Evolutionary conservation across 2,329 filamentous ascomycete genomes (phyloP).

Genomic region (Bertia moriformis): DNA sequence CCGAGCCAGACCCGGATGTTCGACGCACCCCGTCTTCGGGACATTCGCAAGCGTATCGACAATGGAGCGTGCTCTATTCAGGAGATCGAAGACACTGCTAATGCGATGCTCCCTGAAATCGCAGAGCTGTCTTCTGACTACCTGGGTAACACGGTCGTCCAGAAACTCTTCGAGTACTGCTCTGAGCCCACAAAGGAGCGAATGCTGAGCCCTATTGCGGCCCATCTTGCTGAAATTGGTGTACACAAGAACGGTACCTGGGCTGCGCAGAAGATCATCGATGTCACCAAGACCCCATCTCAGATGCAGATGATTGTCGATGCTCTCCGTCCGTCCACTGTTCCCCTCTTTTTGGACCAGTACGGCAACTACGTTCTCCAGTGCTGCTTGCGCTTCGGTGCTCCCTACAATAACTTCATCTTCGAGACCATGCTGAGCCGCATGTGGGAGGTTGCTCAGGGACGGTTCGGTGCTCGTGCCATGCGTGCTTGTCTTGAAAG

Average conservation of each 20-base stretch:
- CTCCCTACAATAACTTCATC: slow-evolving; percentile 87
- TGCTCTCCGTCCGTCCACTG: slow-evolving; percentile 68
- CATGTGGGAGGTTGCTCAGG: slow-evolving; percentile 87
- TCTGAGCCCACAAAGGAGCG: slow-evolving; percentile 78
- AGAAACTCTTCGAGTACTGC: slow-evolving; percentile 95
- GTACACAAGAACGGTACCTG: slow-evolving; percentile 99
- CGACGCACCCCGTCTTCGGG: slow-evolving; percentile 83
- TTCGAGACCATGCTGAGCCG: slow-evolving; percentile 92
- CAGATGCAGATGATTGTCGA: slow-evolving; percentile 80
- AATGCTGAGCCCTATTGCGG: slow-evolving; percentile 77
- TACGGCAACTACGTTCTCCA: slow-evolving; percentile 98
- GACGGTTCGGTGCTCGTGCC: slow-evolving; percentile 82
- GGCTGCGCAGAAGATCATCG: slow-evolving; percentile 98
- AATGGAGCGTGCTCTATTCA: slow-evolving; percentile 74
- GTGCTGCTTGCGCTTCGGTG: slow-evolving; percentile 81
- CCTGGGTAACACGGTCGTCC: slow-evolving; percentile 95
- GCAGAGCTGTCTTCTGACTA: slow-evolving; percentile 92
- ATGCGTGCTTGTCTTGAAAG: slow-evolving; percentile 96
- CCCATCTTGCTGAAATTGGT: slow-evolving; percentile 89
- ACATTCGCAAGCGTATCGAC: slow-evolving; percentile 94
- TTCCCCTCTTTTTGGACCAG: slow-evolving; percentile 88
- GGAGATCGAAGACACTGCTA: slow-evolving; percentile 84
- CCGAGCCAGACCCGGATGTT: slow-evolving; percentile 78
- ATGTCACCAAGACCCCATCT: slow-evolving; percentile 71
- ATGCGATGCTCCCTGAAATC: slow-evolving; percentile 92